Percentiles rank a stretch among this genome's conserved stretches.
Conservation (phyloP, 257 asterid genomes). For the Thymus quinquecostatus region DNA sequence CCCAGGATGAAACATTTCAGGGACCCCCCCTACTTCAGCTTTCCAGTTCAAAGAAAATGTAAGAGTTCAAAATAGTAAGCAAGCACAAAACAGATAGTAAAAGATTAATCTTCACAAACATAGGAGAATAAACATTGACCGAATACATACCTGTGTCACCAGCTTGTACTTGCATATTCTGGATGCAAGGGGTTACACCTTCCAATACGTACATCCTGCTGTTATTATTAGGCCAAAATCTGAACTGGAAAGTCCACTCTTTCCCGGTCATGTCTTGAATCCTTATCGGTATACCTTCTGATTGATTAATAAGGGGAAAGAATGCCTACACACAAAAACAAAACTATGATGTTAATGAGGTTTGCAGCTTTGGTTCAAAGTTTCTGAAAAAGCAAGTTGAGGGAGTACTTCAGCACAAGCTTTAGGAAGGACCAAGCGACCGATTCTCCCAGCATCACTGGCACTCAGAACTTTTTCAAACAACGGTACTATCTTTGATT, state of each 20-base stretch:
- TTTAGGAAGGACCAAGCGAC: conserved; percentile 96
- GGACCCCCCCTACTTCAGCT: neutral
- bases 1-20: neutral
- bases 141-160: conserved; percentile 84
- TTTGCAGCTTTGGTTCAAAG: conserved; percentile 1
- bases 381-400: conserved; percentile 21
- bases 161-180: conserved; percentile 93
- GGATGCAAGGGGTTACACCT: conserved; percentile 99
- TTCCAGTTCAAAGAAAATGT: conserved; percentile 15
- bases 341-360: conserved; percentile 1
- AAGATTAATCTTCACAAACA: conserved; percentile 32
- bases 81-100: conserved; percentile 33
- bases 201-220: conserved; percentile 98
- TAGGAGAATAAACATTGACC: neutral
- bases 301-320: conserved; percentile 84
- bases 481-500: conserved; percentile 75
- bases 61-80: neutral
- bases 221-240: conserved; percentile 99
- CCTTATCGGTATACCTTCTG: conserved; percentile 90
- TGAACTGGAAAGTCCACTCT: conserved; percentile 95
- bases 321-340: conserved; percentile 62
- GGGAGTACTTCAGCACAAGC: conserved; percentile 94
- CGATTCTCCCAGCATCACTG: conserved; percentile 98
- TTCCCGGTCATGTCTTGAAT: conserved; percentile 94
- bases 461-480: conserved; percentile 95